Conservation (phyloP, 306 rosid genomes). For the Trifolium pratense region DNA sequence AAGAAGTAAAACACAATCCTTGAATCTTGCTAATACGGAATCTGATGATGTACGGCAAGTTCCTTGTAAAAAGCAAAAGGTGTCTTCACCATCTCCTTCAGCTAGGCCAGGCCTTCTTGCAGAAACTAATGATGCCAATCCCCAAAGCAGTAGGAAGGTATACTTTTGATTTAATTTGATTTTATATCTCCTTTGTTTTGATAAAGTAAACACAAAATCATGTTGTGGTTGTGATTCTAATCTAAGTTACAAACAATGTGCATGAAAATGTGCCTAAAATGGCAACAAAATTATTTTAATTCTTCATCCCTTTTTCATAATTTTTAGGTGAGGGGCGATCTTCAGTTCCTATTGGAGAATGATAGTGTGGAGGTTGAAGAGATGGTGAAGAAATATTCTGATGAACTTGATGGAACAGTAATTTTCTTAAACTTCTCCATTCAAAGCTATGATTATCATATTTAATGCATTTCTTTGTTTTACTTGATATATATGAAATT, state of each 20-base stretch:
- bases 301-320: constrained; percentile 9
- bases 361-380: constrained; percentile 53
- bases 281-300: constrained; percentile 29
- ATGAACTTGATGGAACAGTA: constrained; percentile 66
- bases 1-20: constrained; percentile 47
- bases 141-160: constrained; percentile 45
- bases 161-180: constrained; percentile 13
- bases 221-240: too few species aligned
- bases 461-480: not conserved
- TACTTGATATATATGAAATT: not conserved
- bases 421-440: constrained; percentile 42
- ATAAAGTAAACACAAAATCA: too few species aligned
- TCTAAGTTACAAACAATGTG: constrained; percentile 18
- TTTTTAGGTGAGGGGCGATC: constrained; percentile 59
- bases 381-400: constrained; percentile 57
- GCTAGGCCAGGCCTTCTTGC: constrained; percentile 37
- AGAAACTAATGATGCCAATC: constrained; percentile 43
- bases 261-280: constrained; percentile 10
- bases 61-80: constrained; percentile 55
- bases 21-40: constrained; percentile 28
- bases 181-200: too few species aligned
- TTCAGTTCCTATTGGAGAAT: constrained; percentile 61
- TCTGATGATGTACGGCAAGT: constrained; percentile 44
- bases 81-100: constrained; percentile 48
- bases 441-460: constrained; percentile 24